Conservation (phyloP, 1,284 basidiomycete genomes). For the Ceratobasidium sp. region DNA sequence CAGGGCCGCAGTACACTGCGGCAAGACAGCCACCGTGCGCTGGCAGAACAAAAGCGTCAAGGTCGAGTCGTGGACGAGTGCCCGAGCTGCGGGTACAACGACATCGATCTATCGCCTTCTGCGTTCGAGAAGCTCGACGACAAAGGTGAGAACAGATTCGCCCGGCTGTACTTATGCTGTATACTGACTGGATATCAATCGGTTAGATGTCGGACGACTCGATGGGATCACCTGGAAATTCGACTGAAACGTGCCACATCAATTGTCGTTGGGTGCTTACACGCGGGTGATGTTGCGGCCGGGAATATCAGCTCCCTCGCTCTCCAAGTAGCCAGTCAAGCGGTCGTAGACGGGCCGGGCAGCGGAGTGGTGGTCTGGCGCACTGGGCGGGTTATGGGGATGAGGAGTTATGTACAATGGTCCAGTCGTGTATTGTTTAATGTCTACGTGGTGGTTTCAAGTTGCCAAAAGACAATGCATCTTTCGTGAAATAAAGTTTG, state of each 20-base stretch:
- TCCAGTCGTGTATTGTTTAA: too few relatives aligned
- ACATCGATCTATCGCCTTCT: conserved; percentile 6
- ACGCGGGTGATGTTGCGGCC: too few relatives aligned
- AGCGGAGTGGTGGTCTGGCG: too few relatives aligned
- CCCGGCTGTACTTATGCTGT: not conserved
- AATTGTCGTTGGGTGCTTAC: too few relatives aligned
- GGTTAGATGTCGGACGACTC: not conserved
- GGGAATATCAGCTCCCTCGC: too few relatives aligned
- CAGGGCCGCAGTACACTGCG: not conserved
- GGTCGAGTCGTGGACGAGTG: conserved; percentile 2
- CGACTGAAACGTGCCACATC: not conserved
- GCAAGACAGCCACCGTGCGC: not conserved
- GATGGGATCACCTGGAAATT: not conserved
- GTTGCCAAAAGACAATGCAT: too few relatives aligned
- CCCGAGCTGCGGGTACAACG: not conserved
- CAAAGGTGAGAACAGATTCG: not conserved
- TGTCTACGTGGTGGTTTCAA: too few relatives aligned
- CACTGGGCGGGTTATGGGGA: too few relatives aligned
- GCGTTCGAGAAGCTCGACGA: conserved; percentile 2
- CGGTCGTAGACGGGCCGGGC: too few relatives aligned
- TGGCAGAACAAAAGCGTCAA: not conserved
- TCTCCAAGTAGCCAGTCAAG: too few relatives aligned
- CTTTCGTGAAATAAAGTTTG: too few relatives aligned
- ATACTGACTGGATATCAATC: not conserved
- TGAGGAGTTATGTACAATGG: too few relatives aligned